Percentiles rank a stretch among this genome's conserved stretches.
phyloP scores from a whole-genome alignment of 768 basidiomycete genomes.

The Multifurca ochricompacta region DNA sequence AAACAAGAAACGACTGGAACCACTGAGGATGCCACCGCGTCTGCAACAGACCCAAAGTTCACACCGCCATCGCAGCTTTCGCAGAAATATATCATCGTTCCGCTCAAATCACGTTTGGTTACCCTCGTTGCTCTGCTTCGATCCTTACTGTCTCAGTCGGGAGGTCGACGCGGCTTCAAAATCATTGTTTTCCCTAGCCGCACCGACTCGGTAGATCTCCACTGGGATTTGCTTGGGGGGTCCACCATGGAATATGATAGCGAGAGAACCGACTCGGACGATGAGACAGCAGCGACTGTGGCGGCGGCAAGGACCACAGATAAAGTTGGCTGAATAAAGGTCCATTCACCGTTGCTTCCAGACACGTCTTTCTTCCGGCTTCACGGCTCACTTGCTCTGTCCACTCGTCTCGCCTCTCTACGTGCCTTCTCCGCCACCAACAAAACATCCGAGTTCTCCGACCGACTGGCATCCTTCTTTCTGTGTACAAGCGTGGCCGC shows the following conservation, averaged over 20 bases:
- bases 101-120: slow-evolving; percentile 91
- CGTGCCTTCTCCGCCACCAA: slow-evolving; percentile 59
- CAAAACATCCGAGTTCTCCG: slow-evolving; percentile 24
- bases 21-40: slow-evolving; percentile 17
- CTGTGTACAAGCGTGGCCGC: slow-evolving; percentile 97
- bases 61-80: slow-evolving; percentile 90
- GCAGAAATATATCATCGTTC: slow-evolving; percentile 86
- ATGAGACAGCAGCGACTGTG: too few species aligned
- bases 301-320: slow-evolving; percentile 21
- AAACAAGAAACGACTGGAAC: slow-evolving; percentile 25
- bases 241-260: slow-evolving; percentile 7
- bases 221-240: slow-evolving; percentile 72
- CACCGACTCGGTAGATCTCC: slow-evolving; percentile 97
- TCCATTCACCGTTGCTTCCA: slow-evolving; percentile 71
- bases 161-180: slow-evolving; percentile 47
- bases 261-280: slow-evolving; percentile 21
- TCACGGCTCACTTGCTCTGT: slow-evolving; percentile 85
- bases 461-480: slow-evolving; percentile 55
- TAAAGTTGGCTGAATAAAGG: slow-evolving; percentile 38
- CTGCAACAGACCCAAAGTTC: slow-evolving; percentile 47
- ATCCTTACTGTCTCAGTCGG: slow-evolving; percentile 59
- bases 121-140: slow-evolving; percentile 82
- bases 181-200: slow-evolving; percentile 95
- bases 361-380: slow-evolving; percentile 77
- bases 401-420: slow-evolving; percentile 74